A percentile compares a stretch with the other conserved stretches of the same genome.
Conservation (phyloP, 331 rosid species). For the Malus hybrid region DNA sequence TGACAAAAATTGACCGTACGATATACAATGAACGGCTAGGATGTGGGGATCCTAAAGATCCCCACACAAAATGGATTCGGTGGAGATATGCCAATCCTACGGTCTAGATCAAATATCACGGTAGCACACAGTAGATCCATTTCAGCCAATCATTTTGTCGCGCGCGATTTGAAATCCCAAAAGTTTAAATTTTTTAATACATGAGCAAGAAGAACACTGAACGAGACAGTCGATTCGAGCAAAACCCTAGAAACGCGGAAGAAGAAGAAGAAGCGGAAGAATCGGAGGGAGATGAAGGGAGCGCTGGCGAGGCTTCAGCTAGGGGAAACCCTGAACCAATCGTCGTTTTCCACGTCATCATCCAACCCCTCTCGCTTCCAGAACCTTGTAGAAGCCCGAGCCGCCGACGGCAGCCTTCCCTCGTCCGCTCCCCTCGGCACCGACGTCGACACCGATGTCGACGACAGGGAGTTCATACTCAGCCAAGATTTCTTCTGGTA, state of each 20-base stretch:
- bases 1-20: too few relatives aligned
- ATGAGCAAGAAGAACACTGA: not conserved
- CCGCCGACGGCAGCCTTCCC: constrained; percentile 15
- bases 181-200: not conserved
- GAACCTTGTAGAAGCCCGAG: constrained; percentile 38
- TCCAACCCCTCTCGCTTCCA: constrained; percentile 37
- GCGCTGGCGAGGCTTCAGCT: constrained; percentile 48
- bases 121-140: not conserved
- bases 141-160: constrained; percentile 14
- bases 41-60: too few relatives aligned
- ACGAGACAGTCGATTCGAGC: not conserved
- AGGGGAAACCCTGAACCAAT: constrained; percentile 25
- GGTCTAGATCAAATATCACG: not conserved
- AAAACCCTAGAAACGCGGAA: not conserved
- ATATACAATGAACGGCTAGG: too few relatives aligned
- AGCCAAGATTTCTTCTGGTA: constrained; percentile 97
- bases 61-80: too few relatives aligned
- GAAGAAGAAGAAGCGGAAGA: constrained; percentile 11
- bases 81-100: not conserved
- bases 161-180: constrained; percentile 52
- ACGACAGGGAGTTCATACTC: constrained; percentile 62
- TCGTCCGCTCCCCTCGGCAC: constrained; percentile 26
- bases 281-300: constrained; percentile 50
- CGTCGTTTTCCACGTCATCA: constrained; percentile 13
- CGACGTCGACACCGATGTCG: constrained; percentile 23